A percentile compares a stretch with the other conserved stretches of the same genome.
phyloP scores from a whole-genome alignment of 2,329 filamentous ascomycete species.

The Eutypa lata region DNA sequence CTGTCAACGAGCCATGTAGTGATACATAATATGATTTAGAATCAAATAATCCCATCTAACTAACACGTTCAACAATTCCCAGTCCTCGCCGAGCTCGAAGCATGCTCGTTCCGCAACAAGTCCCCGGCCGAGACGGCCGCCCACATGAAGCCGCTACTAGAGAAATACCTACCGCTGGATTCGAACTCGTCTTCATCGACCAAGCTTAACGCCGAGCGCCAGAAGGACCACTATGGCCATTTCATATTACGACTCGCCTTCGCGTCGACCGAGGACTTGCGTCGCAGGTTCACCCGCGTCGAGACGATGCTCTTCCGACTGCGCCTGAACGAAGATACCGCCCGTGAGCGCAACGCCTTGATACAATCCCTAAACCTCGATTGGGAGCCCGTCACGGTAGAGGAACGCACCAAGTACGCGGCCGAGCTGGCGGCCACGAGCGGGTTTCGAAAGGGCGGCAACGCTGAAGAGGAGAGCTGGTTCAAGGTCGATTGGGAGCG shows the following conservation, averaged over 20 bases:
- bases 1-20: not conserved
- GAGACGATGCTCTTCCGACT: conserved; percentile 89
- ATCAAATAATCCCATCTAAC: conserved; percentile 11
- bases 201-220: conserved; percentile 68
- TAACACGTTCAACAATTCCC: conserved; percentile 4
- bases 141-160: conserved; percentile 82
- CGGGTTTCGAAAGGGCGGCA: conserved; percentile 33
- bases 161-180: conserved; percentile 53
- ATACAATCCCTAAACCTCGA: conserved; percentile 74
- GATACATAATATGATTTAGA: not conserved
- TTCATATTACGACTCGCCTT: conserved; percentile 96
- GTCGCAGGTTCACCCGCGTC: conserved; percentile 78
- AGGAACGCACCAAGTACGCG: conserved; percentile 67
- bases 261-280: conserved; percentile 83
- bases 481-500: conserved; percentile 96
- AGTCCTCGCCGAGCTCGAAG: conserved; percentile 87
- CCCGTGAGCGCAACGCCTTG: conserved; percentile 70
- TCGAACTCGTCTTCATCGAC: conserved; percentile 30
- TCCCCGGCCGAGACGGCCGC: conserved; percentile 73
- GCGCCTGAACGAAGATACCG: conserved; percentile 74
- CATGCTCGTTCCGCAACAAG: conserved; percentile 93
- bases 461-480: conserved; percentile 76
- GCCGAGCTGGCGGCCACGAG: conserved; percentile 56
- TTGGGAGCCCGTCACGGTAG: conserved; percentile 78
- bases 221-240: conserved; percentile 96